Evolutionary conservation across 2,329 filamentous ascomycete genomes (phyloP).

Genomic region (Phialocephala sp.): DNA sequence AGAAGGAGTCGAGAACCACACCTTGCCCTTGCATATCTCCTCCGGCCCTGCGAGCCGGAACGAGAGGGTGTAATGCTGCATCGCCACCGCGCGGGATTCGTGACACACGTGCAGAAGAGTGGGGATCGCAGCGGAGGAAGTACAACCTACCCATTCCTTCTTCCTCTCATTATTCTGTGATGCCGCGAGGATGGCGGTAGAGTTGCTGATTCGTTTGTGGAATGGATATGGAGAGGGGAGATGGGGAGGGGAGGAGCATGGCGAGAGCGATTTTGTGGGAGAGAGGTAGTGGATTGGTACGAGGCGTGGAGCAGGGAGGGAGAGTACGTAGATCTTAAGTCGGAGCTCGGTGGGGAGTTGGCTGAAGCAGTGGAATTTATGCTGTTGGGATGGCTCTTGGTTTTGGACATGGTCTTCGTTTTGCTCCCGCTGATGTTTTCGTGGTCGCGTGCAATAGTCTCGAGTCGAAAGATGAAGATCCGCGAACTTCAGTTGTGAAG

Average conservation of each 20-base stretch:
- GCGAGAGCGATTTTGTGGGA: neutral
- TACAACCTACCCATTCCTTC: constrained; percentile 10
- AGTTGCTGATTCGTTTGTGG: neutral
- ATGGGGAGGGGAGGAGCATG: neutral
- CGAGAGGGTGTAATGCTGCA: constrained; percentile 20
- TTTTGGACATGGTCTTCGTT: neutral
- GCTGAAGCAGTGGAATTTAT: constrained; percentile 27
- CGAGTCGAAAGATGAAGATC: neutral
- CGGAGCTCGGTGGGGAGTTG: constrained; percentile 34
- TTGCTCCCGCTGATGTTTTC: neutral
- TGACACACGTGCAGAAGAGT: constrained; percentile 25
- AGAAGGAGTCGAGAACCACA: constrained; percentile 18
- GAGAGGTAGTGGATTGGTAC: constrained; percentile 27
- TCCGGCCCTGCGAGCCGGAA: constrained; percentile 20
- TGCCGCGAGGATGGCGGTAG: neutral
- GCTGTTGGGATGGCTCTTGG: neutral
- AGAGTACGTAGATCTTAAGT: constrained; percentile 31
- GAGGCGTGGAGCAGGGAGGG: constrained; percentile 28
- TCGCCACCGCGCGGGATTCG: constrained; percentile 23
- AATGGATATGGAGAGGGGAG: neutral
- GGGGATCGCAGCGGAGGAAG: constrained; percentile 17
- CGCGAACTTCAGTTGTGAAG: neutral
- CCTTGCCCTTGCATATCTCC: neutral
- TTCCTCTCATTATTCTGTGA: neutral
- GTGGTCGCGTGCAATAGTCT: too few relatives aligned